These are phyloP conservation scores for Crithidia brevicula DNA, from an alignment of 208 protist species.

Conservation along the genomic window DNA sequence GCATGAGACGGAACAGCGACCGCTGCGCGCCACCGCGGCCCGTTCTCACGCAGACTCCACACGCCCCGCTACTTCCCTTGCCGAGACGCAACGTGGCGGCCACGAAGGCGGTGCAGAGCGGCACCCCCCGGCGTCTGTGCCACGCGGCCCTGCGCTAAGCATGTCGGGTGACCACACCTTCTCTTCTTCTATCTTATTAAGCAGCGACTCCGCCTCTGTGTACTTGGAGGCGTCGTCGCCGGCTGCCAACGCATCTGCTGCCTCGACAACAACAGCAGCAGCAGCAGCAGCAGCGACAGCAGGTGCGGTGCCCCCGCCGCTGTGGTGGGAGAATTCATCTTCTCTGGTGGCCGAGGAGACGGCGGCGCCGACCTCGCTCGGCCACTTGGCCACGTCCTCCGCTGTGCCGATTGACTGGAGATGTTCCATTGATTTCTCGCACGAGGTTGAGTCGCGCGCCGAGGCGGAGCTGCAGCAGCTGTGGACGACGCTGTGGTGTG, in stretches of 20 bases:
- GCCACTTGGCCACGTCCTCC: neutral
- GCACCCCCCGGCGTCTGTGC: neutral
- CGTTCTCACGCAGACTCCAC: neutral
- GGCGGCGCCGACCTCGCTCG: neutral
- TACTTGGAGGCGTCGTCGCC: slow-evolving; percentile 5
- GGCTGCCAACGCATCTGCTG: neutral
- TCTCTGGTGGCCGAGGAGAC: neutral
- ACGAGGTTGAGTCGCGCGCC: slow-evolving; percentile 41
- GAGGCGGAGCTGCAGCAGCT: slow-evolving; percentile 50
- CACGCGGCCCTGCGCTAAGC: slow-evolving; percentile 6
- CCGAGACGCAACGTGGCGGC: neutral
- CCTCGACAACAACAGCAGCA: neutral
- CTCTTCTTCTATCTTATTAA: slow-evolving; percentile 26
- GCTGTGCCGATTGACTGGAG: slow-evolving; percentile 10
- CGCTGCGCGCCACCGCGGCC: neutral
- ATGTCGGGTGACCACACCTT: slow-evolving; percentile 4
- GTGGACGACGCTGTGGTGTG: slow-evolving; percentile 46
- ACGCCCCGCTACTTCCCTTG: neutral
- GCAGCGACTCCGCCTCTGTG: slow-evolving; percentile 22
- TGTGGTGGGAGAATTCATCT: neutral
- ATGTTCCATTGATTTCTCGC: slow-evolving; percentile 48
- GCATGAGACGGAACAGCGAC: slow-evolving; percentile 1
- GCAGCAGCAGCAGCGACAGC: neutral
- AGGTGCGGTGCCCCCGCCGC: neutral
- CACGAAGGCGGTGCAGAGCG: neutral